A percentile compares a stretch with the other conserved stretches of the same genome.
Evolutionary conservation across 164 flowering plant genomes (phyloP).

Genomic region (Annona squamosa): DNA sequence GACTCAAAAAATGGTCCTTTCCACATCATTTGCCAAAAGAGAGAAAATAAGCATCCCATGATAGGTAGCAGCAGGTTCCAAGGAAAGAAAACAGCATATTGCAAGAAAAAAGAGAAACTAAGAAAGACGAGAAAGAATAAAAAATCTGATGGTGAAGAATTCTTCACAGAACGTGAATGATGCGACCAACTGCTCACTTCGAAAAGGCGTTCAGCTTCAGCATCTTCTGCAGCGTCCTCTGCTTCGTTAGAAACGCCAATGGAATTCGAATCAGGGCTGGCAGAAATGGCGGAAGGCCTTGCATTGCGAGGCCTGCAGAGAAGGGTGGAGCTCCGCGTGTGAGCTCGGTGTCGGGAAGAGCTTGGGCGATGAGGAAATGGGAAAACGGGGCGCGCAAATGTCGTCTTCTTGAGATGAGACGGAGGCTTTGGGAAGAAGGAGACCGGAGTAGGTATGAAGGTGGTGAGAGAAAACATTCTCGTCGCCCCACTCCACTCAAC

Average conservation of each 20-base stretch:
- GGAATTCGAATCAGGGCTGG: background rate
- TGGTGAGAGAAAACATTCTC: background rate
- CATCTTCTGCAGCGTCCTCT: constrained; percentile 22
- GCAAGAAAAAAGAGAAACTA: background rate
- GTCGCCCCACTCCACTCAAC: background rate
- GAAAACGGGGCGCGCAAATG: too few relatives aligned
- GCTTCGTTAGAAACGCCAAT: constrained; percentile 1
- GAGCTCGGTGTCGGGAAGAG: background rate
- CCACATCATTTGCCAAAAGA: background rate
- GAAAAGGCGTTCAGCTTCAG: constrained; percentile 35
- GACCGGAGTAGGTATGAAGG: background rate
- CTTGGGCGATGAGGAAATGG: background rate
- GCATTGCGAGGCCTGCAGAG: background rate
- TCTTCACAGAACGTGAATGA: background rate
- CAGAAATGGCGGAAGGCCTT: background rate
- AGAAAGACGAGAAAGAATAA: background rate
- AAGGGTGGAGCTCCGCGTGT: background rate
- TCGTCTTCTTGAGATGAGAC: background rate
- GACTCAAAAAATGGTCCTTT: background rate
- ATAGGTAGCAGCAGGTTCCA: background rate
- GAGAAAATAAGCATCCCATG: background rate
- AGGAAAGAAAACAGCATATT: background rate
- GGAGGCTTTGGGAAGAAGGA: background rate
- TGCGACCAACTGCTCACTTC: constrained; percentile 24
- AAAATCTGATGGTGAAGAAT: background rate